phyloP scores from a whole-genome alignment of 371 early-diverging fungal species.

The Batkoa obscura region DNA sequence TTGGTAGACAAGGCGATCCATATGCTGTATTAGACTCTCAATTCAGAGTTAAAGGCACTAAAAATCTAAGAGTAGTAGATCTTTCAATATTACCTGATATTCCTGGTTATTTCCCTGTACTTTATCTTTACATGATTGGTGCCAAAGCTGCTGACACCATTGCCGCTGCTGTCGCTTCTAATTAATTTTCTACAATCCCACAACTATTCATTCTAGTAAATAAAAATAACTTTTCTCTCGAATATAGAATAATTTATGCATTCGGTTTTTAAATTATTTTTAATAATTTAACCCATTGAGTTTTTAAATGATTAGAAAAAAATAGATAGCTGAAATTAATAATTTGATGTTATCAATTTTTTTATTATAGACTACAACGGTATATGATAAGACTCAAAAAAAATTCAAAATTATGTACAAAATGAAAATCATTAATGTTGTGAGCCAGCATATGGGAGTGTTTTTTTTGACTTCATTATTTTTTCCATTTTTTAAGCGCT shows the following conservation, averaged over 20 bases:
- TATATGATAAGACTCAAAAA: too few species aligned
- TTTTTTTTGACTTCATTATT: too few species aligned
- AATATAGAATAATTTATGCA: neutral
- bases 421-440: too few species aligned
- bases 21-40: slow-evolving; percentile 12
- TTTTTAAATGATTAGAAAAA: too few species aligned
- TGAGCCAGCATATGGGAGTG: too few species aligned
- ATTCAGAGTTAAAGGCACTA: slow-evolving; percentile 15
- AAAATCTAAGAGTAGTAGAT: slow-evolving; percentile 19
- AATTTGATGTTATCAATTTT: too few species aligned
- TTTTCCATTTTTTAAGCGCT: too few species aligned
- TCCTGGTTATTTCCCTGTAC: slow-evolving; percentile 6
- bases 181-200: neutral
- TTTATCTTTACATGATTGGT: neutral
- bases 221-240: neutral
- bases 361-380: too few species aligned
- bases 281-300: too few species aligned
- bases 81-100: slow-evolving; percentile 18
- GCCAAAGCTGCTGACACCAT: slow-evolving; percentile 4
- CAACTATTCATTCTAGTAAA: neutral
- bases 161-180: neutral
- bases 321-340: too few species aligned
- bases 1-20: slow-evolving; percentile 10
- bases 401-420: too few species aligned
- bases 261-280: too few species aligned